Conservation (phyloP, 768 basidiomycete genomes). For the Pisolithus albus region DNA sequence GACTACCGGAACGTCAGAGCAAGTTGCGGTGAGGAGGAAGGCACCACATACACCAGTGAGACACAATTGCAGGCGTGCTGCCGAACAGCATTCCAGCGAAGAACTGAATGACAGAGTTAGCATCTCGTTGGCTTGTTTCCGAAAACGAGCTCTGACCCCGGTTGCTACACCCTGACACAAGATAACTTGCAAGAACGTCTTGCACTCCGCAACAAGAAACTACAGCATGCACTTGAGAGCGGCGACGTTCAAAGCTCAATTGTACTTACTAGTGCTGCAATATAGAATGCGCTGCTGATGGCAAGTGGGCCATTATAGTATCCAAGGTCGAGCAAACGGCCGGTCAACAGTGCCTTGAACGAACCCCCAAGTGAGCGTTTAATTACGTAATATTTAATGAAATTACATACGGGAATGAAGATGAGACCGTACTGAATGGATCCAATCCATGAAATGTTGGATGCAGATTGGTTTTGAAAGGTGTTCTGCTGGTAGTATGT, state of each 20-base stretch:
- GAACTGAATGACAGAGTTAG: constrained; percentile 7
- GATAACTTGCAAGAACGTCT: constrained; percentile 21
- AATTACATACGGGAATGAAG: constrained; percentile 3
- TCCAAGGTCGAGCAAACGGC: constrained; percentile 7
- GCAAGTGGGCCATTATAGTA: constrained; percentile 7
- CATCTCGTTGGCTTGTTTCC: neutral
- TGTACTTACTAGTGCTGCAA: constrained; percentile 8
- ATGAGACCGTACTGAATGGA: constrained; percentile 14
- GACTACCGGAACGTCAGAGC: neutral
- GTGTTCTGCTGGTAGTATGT: constrained; percentile 18
- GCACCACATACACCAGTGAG: constrained; percentile 21
- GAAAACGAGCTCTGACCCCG: constrained; percentile 12
- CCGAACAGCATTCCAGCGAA: constrained; percentile 18
- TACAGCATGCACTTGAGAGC: neutral
- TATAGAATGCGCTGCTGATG: neutral
- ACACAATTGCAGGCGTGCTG: constrained; percentile 14
- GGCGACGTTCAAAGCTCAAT: constrained; percentile 26
- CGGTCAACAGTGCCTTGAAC: constrained; percentile 5
- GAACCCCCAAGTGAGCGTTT: too few relatives aligned
- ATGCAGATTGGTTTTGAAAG: constrained; percentile 11
- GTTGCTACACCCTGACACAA: constrained; percentile 21
- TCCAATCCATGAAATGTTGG: constrained; percentile 24
- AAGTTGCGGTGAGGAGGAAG: neutral
- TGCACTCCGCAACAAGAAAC: constrained; percentile 24
- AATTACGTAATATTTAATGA: constrained; percentile 27